Base-by-base conservation (phyloP, 805 yeast species). In the Schwanniomyces vanrijiae region DNA sequence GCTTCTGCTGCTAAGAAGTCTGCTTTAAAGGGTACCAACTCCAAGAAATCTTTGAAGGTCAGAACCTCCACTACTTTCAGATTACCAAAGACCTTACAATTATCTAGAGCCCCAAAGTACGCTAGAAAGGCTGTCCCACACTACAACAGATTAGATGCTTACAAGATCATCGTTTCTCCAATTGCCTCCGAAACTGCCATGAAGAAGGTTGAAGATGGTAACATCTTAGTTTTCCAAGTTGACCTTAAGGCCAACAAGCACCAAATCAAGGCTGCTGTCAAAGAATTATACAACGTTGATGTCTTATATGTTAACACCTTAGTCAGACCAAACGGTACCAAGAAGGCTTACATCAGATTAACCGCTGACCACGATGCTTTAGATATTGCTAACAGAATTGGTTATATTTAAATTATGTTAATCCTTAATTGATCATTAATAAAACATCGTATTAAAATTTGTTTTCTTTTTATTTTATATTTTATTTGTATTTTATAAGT, bases 311-410 rank as follows among this genome's bases (percentile, higher is more conserved):
- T 94, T 73, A 91, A 94, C 92, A 94, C 99, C 65, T 83, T 94
- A 76, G 80, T 94, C 71, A 90, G 96, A 82, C 97, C 99, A 76
- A 91, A 94, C 79, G 99, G 99, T 78, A 88, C 97, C 82, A 94
- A 94, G 90, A 94, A 94, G 86, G 99, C 99, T 74, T 94, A 87
- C 85, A 92, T 94, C 75, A 90, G 96, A 83, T 88, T 94, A 76
- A 90, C 98, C 72, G 92, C 96, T 75, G 99, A 94, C 80, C 88
- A 85, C 84, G 99, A 94, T 81, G 98, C 98, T 77, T 88, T 94
- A 75, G 99, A 94, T 77, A 90, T 94, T 77, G 99, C 99, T 76
- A 91, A 91, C 96, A 90, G 94, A 82, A 94, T 92, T 74, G 99
- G 99, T 81, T 91, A 90, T 95, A 86, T 92, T 78, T 92, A 83